Evolutionary conservation across 371 early-diverging fungal species (phyloP).

Genomic region (Mucor irregularis): DNA sequence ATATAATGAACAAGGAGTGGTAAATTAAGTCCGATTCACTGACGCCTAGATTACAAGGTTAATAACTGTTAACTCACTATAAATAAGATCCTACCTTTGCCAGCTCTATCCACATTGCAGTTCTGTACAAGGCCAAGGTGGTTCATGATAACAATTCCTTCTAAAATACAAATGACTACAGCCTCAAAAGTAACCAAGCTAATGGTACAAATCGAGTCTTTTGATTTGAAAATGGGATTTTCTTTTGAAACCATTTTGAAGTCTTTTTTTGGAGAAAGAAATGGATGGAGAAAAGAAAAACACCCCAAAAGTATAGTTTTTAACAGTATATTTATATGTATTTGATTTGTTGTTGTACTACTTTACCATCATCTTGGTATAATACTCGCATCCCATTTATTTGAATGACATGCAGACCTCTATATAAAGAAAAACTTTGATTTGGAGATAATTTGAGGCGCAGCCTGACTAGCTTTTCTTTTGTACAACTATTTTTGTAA

Average conservation of each 20-base stretch:
- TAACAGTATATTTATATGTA: background rate
- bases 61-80: background rate
- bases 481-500: background rate
- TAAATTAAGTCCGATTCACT: slow-evolving; percentile 57
- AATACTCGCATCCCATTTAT: too few species aligned
- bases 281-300: background rate
- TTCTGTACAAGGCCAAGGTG: slow-evolving; percentile 43
- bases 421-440: background rate
- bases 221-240: slow-evolving; percentile 31
- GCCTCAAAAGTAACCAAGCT: slow-evolving; percentile 36
- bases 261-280: background rate
- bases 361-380: background rate
- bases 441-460: slow-evolving; percentile 5
- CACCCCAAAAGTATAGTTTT: background rate
- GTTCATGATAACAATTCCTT: slow-evolving; percentile 45
- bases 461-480: background rate
- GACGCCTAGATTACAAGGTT: slow-evolving; percentile 28
- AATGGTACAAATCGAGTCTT: slow-evolving; percentile 31
- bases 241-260: slow-evolving; percentile 15
- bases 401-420: background rate
- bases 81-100: slow-evolving; percentile 13
- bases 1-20: slow-evolving; percentile 47
- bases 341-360: background rate
- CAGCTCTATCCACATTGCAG: slow-evolving; percentile 11
- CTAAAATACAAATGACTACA: slow-evolving; percentile 42